These are phyloP conservation scores for Picochlorum sp. DNA, from an alignment of 139 green algal species.

Conservation along the genomic window DNA sequence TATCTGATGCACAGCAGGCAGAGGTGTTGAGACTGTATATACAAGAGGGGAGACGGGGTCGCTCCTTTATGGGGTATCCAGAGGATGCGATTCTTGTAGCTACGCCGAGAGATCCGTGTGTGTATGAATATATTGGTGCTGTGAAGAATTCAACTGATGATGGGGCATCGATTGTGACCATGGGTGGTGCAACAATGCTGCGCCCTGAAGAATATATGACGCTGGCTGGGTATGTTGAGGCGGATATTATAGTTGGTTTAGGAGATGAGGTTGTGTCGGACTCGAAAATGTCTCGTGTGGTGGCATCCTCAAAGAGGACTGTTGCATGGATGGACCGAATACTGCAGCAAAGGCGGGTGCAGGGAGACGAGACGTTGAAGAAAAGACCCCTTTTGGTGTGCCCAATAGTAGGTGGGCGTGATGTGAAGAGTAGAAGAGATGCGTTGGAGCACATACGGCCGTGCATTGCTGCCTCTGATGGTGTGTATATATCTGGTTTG, in stretches of 20 bases:
- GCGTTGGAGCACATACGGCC: neutral
- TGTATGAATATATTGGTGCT: slow-evolving; percentile 39
- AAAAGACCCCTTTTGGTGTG: neutral
- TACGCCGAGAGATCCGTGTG: slow-evolving; percentile 47
- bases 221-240: slow-evolving; percentile 34
- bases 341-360: slow-evolving; percentile 17
- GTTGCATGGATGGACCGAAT: slow-evolving; percentile 44
- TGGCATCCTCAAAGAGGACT: slow-evolving; percentile 24
- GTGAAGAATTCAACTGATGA: slow-evolving; percentile 16
- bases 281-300: slow-evolving; percentile 12
- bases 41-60: slow-evolving; percentile 5
- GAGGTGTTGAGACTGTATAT: neutral
- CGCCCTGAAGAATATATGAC: slow-evolving; percentile 43
- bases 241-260: slow-evolving; percentile 50
- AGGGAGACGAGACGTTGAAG: neutral
- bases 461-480: slow-evolving; percentile 11
- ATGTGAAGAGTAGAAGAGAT: neutral
- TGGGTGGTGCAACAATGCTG: slow-evolving; percentile 24
- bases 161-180: slow-evolving; percentile 13
- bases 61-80: slow-evolving; percentile 36
- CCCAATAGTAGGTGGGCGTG: neutral
- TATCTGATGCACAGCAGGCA: too few species aligned
- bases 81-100: slow-evolving; percentile 26
- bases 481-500: slow-evolving; percentile 53
- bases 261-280: slow-evolving; percentile 48